phyloP scores from a whole-genome alignment of 352 stramenopile genomes.

The Phytophthora pluvialis region DNA sequence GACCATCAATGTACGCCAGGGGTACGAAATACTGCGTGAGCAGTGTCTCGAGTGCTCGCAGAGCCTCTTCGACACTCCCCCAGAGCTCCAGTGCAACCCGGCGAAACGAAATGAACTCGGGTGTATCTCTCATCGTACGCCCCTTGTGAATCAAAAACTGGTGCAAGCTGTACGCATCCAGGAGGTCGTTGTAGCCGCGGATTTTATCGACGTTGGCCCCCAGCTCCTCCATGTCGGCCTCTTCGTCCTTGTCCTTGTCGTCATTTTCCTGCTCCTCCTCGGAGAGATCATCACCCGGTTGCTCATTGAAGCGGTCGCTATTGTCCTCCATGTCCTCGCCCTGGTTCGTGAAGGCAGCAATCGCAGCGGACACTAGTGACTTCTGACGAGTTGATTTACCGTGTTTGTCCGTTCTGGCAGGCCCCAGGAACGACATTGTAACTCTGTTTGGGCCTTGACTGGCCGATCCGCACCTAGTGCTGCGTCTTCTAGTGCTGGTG shows the following conservation, averaged over 20 bases:
- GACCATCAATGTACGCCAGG: conserved; percentile 86
- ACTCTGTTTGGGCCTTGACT: conserved; percentile 30
- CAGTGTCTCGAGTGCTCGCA: conserved; percentile 75
- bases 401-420: conserved; percentile 7
- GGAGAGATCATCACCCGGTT: conserved; percentile 25
- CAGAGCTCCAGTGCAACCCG: conserved; percentile 83
- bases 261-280: conserved; percentile 23
- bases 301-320: conserved; percentile 16
- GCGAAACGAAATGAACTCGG: conserved; percentile 89
- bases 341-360: conserved; percentile 46
- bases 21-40: conserved; percentile 87
- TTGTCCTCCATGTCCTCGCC: conserved; percentile 22
- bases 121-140: conserved; percentile 74
- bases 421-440: conserved; percentile 39
- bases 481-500: conserved; percentile 18
- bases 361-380: conserved; percentile 21
- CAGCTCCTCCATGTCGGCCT: conserved; percentile 64
- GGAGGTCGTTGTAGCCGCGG: conserved; percentile 79
- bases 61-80: conserved; percentile 77
- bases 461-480: conserved; percentile 11
- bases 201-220: conserved; percentile 81
- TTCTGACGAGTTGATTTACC: conserved; percentile 16
- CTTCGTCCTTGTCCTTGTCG: conserved; percentile 32
- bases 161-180: conserved; percentile 84
- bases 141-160: conserved; percentile 92